Conservation (phyloP, 805 yeast genomes). For the Tanozyma kutaoensis region DNA sequence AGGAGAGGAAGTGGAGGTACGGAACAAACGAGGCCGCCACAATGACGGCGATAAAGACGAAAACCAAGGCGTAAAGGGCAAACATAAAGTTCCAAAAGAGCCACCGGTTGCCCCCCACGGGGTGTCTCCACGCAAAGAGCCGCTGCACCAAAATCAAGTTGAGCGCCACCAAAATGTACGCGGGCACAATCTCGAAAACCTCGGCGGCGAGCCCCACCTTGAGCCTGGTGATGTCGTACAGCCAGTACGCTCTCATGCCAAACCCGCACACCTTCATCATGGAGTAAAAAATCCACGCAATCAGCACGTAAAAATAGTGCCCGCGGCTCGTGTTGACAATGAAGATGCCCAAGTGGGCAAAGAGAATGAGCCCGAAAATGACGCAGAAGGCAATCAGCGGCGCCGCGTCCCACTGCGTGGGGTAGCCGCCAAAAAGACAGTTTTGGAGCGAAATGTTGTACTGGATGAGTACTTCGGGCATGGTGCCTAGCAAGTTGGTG, state of each 20-base stretch:
- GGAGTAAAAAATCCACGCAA: conserved; percentile 42
- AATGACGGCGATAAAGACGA: conserved; percentile 53
- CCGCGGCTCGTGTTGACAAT: conserved; percentile 35
- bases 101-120: conserved; percentile 45
- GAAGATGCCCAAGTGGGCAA: conserved; percentile 36
- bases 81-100: conserved; percentile 39
- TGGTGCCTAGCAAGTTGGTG: no score
- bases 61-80: conserved; percentile 36
- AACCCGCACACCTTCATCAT: conserved; percentile 44
- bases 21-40: conserved; percentile 52
- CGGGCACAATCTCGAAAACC: conserved; percentile 43
- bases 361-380: conserved; percentile 32
- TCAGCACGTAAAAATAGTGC: conserved; percentile 44
- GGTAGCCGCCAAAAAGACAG: conserved; percentile 54
- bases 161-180: conserved; percentile 45
- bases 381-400: conserved; percentile 49
- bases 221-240: conserved; percentile 31
- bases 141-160: conserved; percentile 60
- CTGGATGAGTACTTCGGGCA: conserved; percentile 27
- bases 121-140: conserved; percentile 67
- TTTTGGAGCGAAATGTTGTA: conserved; percentile 28
- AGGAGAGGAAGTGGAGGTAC: conserved; percentile 38
- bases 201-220: conserved; percentile 42
- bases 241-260: conserved; percentile 47
- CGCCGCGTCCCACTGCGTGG: conserved; percentile 36